These are phyloP conservation scores for Yamadazyma kanchanaburiensis DNA, from an alignment of 1,139 yeast species.

Conservation along the genomic window DNA sequence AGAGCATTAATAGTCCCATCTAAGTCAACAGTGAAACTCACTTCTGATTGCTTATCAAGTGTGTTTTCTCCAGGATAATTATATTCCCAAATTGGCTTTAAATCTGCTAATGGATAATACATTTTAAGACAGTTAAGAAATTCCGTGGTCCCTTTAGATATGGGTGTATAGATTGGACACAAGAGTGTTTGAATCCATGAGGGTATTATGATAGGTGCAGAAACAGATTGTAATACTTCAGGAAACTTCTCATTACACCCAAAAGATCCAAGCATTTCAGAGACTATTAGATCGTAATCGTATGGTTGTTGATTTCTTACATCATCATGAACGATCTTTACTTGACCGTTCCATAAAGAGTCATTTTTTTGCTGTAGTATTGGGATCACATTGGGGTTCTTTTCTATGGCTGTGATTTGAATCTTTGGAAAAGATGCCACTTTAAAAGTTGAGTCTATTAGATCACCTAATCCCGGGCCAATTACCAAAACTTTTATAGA, in stretches of 20 bases:
- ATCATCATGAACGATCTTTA: slow-evolving; percentile 54
- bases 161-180: slow-evolving; percentile 52
- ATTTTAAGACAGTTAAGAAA: slow-evolving; percentile 60
- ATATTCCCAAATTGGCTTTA: slow-evolving; percentile 52
- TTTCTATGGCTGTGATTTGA: slow-evolving; percentile 48
- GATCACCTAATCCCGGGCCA: slow-evolving; percentile 88
- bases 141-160: slow-evolving; percentile 38
- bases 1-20: slow-evolving; percentile 56
- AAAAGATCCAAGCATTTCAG: slow-evolving; percentile 85
- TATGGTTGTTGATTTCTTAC: slow-evolving; percentile 42
- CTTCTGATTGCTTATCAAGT: neutral
- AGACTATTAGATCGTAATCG: slow-evolving; percentile 54
- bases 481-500: slow-evolving; percentile 48
- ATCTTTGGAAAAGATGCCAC: no score
- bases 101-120: slow-evolving; percentile 34
- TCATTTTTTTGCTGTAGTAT: slow-evolving; percentile 40
- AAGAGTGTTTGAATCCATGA: slow-evolving; percentile 53
- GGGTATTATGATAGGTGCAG: slow-evolving; percentile 59
- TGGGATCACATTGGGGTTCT: slow-evolving; percentile 60
- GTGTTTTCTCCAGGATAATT: slow-evolving; percentile 34
- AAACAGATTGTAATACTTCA: slow-evolving; percentile 48
- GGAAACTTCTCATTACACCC: slow-evolving; percentile 91
- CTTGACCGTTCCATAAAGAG: slow-evolving; percentile 41
- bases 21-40: slow-evolving; percentile 1
- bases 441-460: slow-evolving; percentile 41